Percentiles rank a stretch among this genome's conserved stretches.
phyloP scores from a whole-genome alignment of 2,329 filamentous ascomycete species.

The Zalaria obscura region DNA sequence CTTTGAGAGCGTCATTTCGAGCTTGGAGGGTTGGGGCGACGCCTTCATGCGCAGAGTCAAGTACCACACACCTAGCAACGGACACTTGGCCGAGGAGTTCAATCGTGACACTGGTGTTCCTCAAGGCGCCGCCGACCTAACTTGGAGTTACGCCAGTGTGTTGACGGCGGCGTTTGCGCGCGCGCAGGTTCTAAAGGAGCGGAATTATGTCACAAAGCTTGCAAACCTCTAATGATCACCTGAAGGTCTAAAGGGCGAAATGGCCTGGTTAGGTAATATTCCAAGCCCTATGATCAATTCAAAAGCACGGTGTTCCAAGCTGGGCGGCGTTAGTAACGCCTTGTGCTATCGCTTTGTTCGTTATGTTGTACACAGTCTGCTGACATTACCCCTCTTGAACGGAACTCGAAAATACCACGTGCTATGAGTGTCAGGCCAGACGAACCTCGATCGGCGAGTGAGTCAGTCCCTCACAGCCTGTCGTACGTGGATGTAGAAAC shows the following conservation, averaged over 20 bases:
- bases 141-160: conserved; percentile 19
- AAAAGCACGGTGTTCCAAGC: background rate
- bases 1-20: conserved; percentile 11
- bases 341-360: background rate
- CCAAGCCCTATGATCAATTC: background rate
- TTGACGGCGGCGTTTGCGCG: conserved; percentile 17
- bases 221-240: conserved; percentile 8
- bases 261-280: background rate
- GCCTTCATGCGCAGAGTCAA: conserved; percentile 19
- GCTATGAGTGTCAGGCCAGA: no score
- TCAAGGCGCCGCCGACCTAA: conserved; percentile 17
- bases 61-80: conserved; percentile 15
- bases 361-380: background rate
- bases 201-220: conserved; percentile 9
- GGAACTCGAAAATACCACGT: background rate
- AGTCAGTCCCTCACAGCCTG: no score
- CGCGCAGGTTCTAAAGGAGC: conserved; percentile 10
- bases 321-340: background rate
- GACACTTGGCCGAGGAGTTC: conserved; percentile 17
- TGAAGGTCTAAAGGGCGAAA: background rate
- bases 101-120: conserved; percentile 14
- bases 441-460: no score
- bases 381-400: background rate
- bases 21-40: conserved; percentile 19
- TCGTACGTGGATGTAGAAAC: no score